Percentiles rank a stretch among this genome's conserved stretches.
Evolutionary conservation across 352 stramenopile genomes (phyloP).

Genomic region (Lagenidium sp.): DNA sequence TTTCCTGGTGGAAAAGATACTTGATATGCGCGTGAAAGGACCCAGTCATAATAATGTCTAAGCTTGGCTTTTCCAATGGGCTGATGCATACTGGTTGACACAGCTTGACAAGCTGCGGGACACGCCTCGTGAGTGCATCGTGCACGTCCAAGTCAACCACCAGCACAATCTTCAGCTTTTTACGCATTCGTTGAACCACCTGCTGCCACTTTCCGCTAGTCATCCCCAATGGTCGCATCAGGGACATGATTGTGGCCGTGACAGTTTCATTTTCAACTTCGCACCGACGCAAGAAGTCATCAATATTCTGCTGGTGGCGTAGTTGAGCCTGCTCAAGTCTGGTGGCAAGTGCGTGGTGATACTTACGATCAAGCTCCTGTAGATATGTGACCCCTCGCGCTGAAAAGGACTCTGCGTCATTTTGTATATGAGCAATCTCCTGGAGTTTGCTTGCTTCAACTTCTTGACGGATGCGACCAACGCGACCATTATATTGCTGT

Average conservation of each 20-base stretch:
- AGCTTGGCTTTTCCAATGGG: constrained; percentile 11
- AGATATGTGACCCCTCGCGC: too few species aligned
- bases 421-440: constrained; percentile 12
- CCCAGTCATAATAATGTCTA: constrained; percentile 28
- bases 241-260: constrained; percentile 62
- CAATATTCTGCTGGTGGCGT: constrained; percentile 47
- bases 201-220: constrained; percentile 65
- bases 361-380: constrained; percentile 26
- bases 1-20: constrained; percentile 4
- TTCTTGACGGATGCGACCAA: constrained; percentile 21
- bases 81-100: constrained; percentile 24
- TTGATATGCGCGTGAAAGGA: constrained; percentile 37
- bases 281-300: constrained; percentile 40
- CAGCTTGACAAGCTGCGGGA: constrained; percentile 21
- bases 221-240: constrained; percentile 57
- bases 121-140: neutral
- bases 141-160: constrained; percentile 22
- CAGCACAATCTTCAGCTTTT: constrained; percentile 36
- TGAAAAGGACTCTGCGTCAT: neutral
- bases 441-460: constrained; percentile 22
- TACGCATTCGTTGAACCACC: constrained; percentile 41
- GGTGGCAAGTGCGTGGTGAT: constrained; percentile 16
- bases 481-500: constrained; percentile 17
- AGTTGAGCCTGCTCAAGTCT: constrained; percentile 29
- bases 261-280: constrained; percentile 71